phyloP scores from a whole-genome alignment of 345 rosid species.

The Pistacia integerrima region DNA sequence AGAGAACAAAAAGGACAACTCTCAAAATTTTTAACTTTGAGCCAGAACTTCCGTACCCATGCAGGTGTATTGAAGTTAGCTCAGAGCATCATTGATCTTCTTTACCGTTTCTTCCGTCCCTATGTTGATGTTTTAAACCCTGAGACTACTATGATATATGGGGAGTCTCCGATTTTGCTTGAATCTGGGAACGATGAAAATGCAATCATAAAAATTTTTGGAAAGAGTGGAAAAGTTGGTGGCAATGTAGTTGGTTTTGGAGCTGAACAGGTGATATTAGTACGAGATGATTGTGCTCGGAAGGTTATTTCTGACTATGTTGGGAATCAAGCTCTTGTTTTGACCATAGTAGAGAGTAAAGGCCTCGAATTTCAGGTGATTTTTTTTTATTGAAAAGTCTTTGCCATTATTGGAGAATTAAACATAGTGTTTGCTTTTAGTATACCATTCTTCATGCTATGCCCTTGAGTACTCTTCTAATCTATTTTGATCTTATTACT shows the following conservation, averaged over 20 bases:
- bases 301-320: conserved; percentile 30
- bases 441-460: neutral
- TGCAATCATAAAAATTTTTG: conserved; percentile 44
- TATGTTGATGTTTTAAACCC: conserved; percentile 38
- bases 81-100: conserved; percentile 52
- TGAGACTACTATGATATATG: conserved; percentile 43
- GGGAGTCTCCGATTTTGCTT: conserved; percentile 54
- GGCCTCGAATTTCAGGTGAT: conserved; percentile 58
- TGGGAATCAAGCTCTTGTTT: conserved; percentile 53
- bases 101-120: conserved; percentile 41
- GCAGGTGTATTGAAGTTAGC: conserved; percentile 50
- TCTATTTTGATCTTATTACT: neutral
- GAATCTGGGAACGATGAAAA: conserved; percentile 32
- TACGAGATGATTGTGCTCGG: conserved; percentile 40
- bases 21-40: conserved; percentile 38
- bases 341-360: conserved; percentile 50
- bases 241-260: conserved; percentile 42
- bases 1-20: conserved; percentile 40
- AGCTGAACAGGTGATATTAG: conserved; percentile 55
- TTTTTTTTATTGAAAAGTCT: neutral
- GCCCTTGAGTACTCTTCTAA: neutral
- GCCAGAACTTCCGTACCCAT: conserved; percentile 59
- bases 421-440: neutral
- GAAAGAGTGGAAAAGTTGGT: conserved; percentile 25
- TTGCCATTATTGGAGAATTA: neutral